Evolutionary conservation across 208 protist genomes (phyloP).

Genomic region (Leishmania turanica): DNA sequence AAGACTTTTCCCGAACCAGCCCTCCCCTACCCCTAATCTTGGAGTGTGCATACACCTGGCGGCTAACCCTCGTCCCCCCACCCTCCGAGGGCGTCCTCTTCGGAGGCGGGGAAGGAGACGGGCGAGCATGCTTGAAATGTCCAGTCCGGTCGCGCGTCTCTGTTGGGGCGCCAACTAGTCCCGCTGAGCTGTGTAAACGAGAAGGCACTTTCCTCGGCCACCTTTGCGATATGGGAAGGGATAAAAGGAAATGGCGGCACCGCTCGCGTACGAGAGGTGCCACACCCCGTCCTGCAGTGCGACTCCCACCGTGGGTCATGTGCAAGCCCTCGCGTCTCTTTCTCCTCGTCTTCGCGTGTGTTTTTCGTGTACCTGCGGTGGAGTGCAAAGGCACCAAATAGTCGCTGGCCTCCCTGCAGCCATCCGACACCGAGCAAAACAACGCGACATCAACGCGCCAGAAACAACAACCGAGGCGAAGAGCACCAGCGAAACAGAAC

Average conservation of each 20-base stretch:
- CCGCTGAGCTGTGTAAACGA: neutral
- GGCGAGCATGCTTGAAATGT: neutral
- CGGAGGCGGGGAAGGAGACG: neutral
- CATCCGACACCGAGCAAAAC: neutral
- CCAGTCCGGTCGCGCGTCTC: neutral
- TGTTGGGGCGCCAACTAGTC: neutral
- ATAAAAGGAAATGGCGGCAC: neutral
- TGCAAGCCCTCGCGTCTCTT: neutral
- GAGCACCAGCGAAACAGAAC: neutral
- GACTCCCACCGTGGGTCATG: neutral
- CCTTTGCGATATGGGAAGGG: neutral
- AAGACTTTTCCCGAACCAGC: too few species aligned
- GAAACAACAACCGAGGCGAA: neutral
- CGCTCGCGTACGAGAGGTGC: neutral
- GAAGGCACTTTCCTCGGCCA: neutral
- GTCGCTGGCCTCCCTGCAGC: neutral
- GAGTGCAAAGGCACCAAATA: neutral
- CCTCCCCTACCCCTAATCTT: neutral
- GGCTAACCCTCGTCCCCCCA: too few species aligned
- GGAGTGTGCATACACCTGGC: neutral
- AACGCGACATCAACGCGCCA: neutral
- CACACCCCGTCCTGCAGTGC: too few species aligned
- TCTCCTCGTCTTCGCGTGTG: neutral
- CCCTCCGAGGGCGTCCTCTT: neutral
- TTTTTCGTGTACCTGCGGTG: too few species aligned